These are phyloP conservation scores for Dendrostoma leiphaemia DNA, from an alignment of 2,329 filamentous ascomycete species.

Conservation along the genomic window DNA sequence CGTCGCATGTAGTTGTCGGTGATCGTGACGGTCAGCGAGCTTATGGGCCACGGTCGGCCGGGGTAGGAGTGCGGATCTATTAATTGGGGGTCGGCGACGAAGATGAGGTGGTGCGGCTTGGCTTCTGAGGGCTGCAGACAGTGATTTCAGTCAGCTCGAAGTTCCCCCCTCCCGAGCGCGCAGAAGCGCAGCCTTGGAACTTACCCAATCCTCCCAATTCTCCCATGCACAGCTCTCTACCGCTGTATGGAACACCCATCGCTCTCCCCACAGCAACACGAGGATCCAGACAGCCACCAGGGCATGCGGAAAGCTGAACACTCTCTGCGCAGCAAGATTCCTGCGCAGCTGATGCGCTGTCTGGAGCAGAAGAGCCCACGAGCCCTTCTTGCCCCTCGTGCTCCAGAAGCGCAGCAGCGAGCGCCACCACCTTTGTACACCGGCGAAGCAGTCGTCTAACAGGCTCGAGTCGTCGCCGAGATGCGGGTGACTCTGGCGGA, in stretches of 20 bases:
- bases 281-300: constrained; percentile 73
- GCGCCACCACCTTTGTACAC: constrained; percentile 27
- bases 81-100: constrained; percentile 88
- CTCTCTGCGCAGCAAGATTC: constrained; percentile 49
- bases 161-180: neutral
- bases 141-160: constrained; percentile 3
- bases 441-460: constrained; percentile 35
- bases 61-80: constrained; percentile 96
- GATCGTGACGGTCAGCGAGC: constrained; percentile 53
- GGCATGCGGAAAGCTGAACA: constrained; percentile 63
- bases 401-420: constrained; percentile 40
- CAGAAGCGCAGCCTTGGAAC: constrained; percentile 23
- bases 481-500: constrained; percentile 20
- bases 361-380: constrained; percentile 29
- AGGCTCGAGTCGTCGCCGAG: constrained; percentile 32
- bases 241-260: constrained; percentile 69
- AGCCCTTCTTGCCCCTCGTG: constrained; percentile 38
- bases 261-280: constrained; percentile 81
- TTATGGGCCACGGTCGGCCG: constrained; percentile 64
- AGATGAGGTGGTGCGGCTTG: constrained; percentile 77
- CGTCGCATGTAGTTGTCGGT: constrained; percentile 90
- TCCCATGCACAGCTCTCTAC: constrained; percentile 77
- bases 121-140: constrained; percentile 66
- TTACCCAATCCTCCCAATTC: constrained; percentile 90
- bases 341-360: constrained; percentile 33